phyloP scores from a whole-genome alignment of 805 yeast species.

The Cyberlindnera suaveolens region DNA sequence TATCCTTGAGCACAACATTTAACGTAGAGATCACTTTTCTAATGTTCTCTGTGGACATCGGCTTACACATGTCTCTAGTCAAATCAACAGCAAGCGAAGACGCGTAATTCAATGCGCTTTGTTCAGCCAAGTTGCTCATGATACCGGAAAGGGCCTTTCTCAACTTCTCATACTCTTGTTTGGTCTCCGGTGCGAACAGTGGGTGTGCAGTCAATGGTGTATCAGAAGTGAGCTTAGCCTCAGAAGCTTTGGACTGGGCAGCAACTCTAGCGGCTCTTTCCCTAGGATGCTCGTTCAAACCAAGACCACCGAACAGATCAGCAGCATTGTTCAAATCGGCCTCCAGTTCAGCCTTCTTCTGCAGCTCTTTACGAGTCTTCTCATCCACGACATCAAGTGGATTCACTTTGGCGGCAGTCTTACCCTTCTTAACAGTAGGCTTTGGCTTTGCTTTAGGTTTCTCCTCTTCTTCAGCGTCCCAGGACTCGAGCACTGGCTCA shows the following conservation, averaged over 20 bases:
- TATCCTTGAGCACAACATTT: conserved; percentile 74
- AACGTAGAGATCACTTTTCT: conserved; percentile 83
- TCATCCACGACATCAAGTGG: conserved; percentile 62
- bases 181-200: conserved; percentile 75
- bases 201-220: conserved; percentile 72
- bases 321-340: conserved; percentile 92
- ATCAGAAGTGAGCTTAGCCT: conserved; percentile 38
- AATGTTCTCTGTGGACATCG: conserved; percentile 73
- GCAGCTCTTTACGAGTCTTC: conserved; percentile 63
- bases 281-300: conserved; percentile 44
- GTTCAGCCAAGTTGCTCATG: conserved; percentile 52
- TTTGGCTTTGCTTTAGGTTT: conserved; percentile 29
- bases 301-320: conserved; percentile 74
- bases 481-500: conserved; percentile 75
- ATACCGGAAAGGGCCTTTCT: conserved; percentile 65
- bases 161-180: conserved; percentile 72
- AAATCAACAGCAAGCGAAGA: conserved; percentile 78
- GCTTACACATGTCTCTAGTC: conserved; percentile 76
- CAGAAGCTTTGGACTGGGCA: conserved; percentile 27
- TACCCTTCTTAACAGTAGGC: conserved; percentile 24
- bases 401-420: conserved; percentile 38
- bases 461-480: conserved; percentile 82
- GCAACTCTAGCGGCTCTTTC: conserved; percentile 31
- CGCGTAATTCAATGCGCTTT: conserved; percentile 61
- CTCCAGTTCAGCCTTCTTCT: conserved; percentile 73